phyloP scores from a whole-genome alignment of 2,329 filamentous ascomycete species.

The Arthrobotrys entomopaga region DNA sequence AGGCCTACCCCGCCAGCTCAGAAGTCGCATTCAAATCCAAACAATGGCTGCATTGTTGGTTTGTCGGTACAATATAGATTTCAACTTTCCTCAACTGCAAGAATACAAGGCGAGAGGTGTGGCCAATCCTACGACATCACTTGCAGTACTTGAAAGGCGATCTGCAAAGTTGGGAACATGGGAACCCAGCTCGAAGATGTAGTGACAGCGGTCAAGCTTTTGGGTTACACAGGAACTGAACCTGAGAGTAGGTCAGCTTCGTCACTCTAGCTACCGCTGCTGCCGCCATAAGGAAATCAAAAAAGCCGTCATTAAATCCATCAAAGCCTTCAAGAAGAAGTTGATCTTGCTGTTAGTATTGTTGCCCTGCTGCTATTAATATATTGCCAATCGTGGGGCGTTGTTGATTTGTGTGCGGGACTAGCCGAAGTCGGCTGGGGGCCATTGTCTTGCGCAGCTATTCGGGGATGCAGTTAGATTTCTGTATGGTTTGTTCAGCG shows the following conservation, averaged over 20 bases:
- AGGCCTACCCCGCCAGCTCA: constrained; percentile 1
- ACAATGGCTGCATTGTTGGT: constrained; percentile 7
- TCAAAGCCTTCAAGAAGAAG: background rate
- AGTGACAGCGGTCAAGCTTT: background rate
- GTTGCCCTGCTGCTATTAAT: constrained; percentile 2
- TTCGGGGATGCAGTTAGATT: background rate
- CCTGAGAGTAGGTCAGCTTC: background rate
- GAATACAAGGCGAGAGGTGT: background rate
- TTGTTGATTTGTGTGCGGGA: background rate
- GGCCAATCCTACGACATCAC: background rate
- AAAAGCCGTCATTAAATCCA: background rate
- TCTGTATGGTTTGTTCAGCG: background rate
- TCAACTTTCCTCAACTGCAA: constrained; percentile 12
- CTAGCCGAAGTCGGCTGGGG: background rate
- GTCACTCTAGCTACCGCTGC: constrained; percentile 1
- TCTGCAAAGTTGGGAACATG: background rate
- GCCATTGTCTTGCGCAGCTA: background rate
- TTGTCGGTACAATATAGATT: background rate
- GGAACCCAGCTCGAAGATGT: constrained; percentile 9
- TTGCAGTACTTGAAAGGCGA: background rate
- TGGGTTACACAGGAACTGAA: background rate
- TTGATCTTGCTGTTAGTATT: constrained; percentile 1
- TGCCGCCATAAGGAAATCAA: background rate
- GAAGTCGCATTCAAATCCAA: background rate
- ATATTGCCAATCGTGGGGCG: background rate